Base-by-base conservation (phyloP, 129 eudicot genomes). In the Cynara cardunculus region DNA sequence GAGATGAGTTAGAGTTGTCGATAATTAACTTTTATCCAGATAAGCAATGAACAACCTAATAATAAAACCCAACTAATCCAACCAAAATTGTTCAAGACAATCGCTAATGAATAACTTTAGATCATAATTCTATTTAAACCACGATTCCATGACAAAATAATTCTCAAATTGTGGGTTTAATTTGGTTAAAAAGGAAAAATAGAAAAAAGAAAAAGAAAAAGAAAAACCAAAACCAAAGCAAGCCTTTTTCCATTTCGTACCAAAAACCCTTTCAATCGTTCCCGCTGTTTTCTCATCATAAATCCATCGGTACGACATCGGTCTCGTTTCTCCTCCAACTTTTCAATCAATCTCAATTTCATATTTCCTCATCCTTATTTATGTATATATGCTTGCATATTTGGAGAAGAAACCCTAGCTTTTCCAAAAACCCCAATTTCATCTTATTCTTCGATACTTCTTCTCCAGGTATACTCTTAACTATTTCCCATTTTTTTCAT, bases 321-420 rank as follows among this genome's bases (percentile, higher is more conserved):
- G 37, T 7, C 14, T 25, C 32, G n/a, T 21, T 73, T 16, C 16
- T 32, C 26, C 13, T 53, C 7, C 35, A 19, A 16, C 41, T 25
- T 16, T 70, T 12, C 34, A 26, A 69, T 26, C 32, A 7, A 68
- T 68, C 72, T 11, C 31, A 39, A 56, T 71, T 71, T 24, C 71
- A 65, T 10, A 34, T 78, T 41, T 24, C 21, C 24, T 27, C 34
- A 26, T 80, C 21, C 70, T 4, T 41, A 22, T 65, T 41, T 82
- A 19, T 75, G 76, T n/a, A 74, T 56, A 71, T 25, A 22, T 71
- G 80, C 41, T 71, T 32, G 19, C 71, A 46, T 69, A 69, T 53
- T 46, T 77, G 82, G 71, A 61, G 85, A 83, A 77, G 78, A 77
- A 83, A 77, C 86, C 86, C 86, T 76, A 83, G 67, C 26, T 71